Evolutionary conservation across 768 basidiomycete species (phyloP), one percentile per base, ranked within the genome.

Genomic region (Pisolithus tinctorius): DNA sequence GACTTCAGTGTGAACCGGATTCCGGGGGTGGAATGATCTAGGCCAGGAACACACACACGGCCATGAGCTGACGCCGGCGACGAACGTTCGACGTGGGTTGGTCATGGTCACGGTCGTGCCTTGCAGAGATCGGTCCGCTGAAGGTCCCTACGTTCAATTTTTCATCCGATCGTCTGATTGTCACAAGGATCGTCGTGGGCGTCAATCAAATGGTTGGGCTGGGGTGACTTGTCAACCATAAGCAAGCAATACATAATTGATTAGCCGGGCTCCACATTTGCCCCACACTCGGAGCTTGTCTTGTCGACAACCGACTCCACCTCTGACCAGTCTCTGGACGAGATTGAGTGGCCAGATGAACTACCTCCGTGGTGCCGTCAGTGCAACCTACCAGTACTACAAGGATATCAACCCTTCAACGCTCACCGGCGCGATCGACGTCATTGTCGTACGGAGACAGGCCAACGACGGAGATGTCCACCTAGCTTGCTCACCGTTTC

Each of bases 391-490:
- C 65, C 86, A 88, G 54, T 93, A 92, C 73, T 93, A 93, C 77
- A 88, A 83, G 68, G 89, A 90, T 51, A 89, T 96, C 56, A 99
- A 99, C 61, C 93, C 96, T 0, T 86, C 95, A 0, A 99, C 96
- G 0, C 81, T 99, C 52, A 96, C 94, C 4, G 95, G 96, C 42
- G 96, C 96, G 41, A 96, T 98, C 78, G 95, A 99, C 77, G 91
- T 99, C 69, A 93, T 99, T 62, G 95, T 98, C 58, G 82, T 99
- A 44, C 82, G 86, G 55, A 81, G 86, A 44, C 83, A 81, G 23
- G 71, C 79, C n/a, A 74, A 76, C 57, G 71, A 77, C 56, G 82
- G 84, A 49, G 78, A 74, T 43, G 75, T 74, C 29, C 85, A 84
- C 60, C 80, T 96, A 14, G 86, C 81, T 1, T 96, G 93, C 64